Base-by-base conservation (phyloP, 2,329 filamentous ascomycete genomes). In the Pyricularia sp. region DNA sequence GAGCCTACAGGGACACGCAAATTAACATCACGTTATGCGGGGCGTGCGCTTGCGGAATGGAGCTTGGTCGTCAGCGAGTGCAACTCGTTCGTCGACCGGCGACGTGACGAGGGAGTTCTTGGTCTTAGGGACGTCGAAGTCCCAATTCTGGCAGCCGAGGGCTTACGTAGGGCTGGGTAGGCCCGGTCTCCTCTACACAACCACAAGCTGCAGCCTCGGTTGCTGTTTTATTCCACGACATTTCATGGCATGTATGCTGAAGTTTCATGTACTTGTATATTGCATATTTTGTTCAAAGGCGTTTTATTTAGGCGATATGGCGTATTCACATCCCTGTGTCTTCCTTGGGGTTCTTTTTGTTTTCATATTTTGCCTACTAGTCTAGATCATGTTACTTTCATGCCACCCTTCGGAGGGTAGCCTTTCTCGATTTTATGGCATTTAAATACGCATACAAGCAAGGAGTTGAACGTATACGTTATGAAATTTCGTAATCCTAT, bases 11-110 rank as follows among this genome's bases (percentile, higher is more conserved):
- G 84, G 5, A 72, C 80, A 1, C 83, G 79, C 68, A 77, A 78
- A 17, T 78, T 79, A 64, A 83, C 82, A 30, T 80, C 83, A 10
- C 86, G 86, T 66, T 91, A 94, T 76, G 82, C 86, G 3, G 92
- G 92, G 1, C 84, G 91, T 25, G 89, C 92, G 0, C 82, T 95
- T 64, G 91, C 91, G 0, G 92, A 95, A 77, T 95, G 92, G 92
- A 83, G 84, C 25, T 81, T 92, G 23, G 86, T 94, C 25, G 87
- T 93, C 20, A 86, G 86, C 69, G 92, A 95, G 76, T 92, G 89
- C 80, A 92, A 94, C 78, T 92, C 88, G 74, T 95, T 94, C 77
- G 87, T 93, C 36, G 91, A 94, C 70, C 84, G 92, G 64, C 85
- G 92, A 68, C 88, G 88, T 67, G 87, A 88, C 65, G 92, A 95